phyloP scores from a whole-genome alignment of 192 early-diverging fungal genomes.

The Coemansia sp. region DNA sequence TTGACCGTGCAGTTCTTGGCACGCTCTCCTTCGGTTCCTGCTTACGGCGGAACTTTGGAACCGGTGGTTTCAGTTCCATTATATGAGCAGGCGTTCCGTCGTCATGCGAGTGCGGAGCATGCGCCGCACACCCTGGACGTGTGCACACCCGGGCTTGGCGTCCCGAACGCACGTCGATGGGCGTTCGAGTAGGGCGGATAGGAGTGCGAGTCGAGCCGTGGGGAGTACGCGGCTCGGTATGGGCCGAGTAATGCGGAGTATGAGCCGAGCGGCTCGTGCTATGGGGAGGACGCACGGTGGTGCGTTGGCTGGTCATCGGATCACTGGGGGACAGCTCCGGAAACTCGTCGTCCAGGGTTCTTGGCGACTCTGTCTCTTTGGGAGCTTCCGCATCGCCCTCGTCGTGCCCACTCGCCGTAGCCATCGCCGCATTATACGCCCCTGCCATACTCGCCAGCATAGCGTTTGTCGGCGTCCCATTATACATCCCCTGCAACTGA shows the following conservation, averaged over 20 bases:
- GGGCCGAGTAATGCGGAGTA: too few relatives aligned
- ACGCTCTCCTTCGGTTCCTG: not conserved
- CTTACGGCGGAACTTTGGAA: slow-evolving; percentile 34
- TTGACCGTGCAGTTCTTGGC: slow-evolving; percentile 1
- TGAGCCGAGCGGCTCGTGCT: too few relatives aligned
- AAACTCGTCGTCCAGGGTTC: slow-evolving; percentile 23
- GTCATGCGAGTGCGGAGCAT: slow-evolving; percentile 53
- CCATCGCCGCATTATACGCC: slow-evolving; percentile 18
- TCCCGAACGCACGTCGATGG: slow-evolving; percentile 35
- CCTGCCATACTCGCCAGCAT: slow-evolving; percentile 38
- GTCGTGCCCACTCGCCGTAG: not conserved
- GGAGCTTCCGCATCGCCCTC: not conserved
- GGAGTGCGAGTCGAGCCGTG: not conserved
- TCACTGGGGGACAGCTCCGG: slow-evolving; percentile 6
- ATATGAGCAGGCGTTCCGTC: slow-evolving; percentile 18
- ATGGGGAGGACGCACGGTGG: not conserved
- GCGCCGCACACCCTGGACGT: slow-evolving; percentile 50
- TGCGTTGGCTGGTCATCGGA: slow-evolving; percentile 6
- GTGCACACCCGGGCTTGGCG: slow-evolving; percentile 45
- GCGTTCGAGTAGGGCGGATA: slow-evolving; percentile 23
- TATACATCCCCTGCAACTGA: slow-evolving; percentile 27
- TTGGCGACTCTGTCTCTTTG: not conserved
- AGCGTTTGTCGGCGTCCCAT: slow-evolving; percentile 38
- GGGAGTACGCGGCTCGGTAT: too few relatives aligned
- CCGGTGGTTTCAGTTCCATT: slow-evolving; percentile 55